phyloP scores from a whole-genome alignment of 306 rosid genomes.

The Casuarina glauca region DNA sequence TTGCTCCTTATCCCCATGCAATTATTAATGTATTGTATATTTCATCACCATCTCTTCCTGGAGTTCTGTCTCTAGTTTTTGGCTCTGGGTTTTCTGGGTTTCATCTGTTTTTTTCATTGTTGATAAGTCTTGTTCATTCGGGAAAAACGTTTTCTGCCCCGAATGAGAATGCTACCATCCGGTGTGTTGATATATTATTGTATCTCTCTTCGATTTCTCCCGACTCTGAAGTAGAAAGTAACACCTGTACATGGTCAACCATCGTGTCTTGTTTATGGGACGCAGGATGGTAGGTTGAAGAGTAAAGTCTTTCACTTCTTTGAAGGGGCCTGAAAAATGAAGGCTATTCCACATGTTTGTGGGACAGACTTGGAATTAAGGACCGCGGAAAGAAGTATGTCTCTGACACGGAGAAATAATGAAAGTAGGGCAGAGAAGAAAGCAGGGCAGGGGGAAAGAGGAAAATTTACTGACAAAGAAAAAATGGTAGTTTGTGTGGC shows the following conservation, averaged over 20 bases:
- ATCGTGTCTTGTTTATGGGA: no score
- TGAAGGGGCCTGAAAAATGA: background rate
- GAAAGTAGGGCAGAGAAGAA: background rate
- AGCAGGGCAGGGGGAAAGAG: background rate
- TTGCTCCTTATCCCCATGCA: constrained; percentile 22
- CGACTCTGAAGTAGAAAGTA: no score
- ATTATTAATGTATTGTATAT: constrained; percentile 31
- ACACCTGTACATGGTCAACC: no score
- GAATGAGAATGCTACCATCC: no score
- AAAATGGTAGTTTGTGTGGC: background rate
- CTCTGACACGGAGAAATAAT: constrained; percentile 5
- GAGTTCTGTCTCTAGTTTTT: background rate
- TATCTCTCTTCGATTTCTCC: no score
- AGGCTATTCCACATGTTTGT: background rate
- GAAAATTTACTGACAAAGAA: background rate
- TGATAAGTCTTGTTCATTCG: no score
- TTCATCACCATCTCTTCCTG: background rate
- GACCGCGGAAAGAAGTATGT: background rate
- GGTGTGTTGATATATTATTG: no score
- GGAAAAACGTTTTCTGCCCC: no score
- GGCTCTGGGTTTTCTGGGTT: background rate
- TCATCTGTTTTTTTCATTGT: background rate
- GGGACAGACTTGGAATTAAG: constrained; percentile 6
- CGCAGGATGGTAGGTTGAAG: no score
- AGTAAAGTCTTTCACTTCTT: background rate